A percentile compares a stretch with the other conserved stretches of the same genome.
These are phyloP conservation scores for Pleurotus tuber-regium DNA, from an alignment of 768 basidiomycete species.

Conservation along the genomic window DNA sequence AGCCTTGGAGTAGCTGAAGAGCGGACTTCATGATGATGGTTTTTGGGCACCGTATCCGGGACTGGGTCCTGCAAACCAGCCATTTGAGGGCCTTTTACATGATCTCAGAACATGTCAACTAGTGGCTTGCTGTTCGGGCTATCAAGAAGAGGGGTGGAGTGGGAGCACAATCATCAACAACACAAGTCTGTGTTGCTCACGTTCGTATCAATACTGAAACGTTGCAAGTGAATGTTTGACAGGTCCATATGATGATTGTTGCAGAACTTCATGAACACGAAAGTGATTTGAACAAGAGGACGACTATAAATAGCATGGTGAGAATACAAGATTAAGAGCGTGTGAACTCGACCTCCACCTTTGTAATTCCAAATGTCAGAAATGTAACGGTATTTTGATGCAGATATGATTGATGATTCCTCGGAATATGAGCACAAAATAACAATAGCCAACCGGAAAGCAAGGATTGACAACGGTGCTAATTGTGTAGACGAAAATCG, in stretches of 20 bases:
- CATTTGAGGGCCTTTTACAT: neutral
- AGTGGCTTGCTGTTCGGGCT: neutral
- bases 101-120: neutral
- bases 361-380: too few relatives aligned
- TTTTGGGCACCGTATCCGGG: too few relatives aligned
- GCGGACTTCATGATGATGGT: neutral
- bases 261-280: neutral
- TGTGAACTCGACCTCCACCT: too few relatives aligned
- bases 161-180: neutral
- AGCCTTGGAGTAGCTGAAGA: neutral
- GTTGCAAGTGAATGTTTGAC: neutral
- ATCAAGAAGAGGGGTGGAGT: neutral
- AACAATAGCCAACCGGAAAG: too few relatives aligned
- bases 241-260: neutral
- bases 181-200: neutral
- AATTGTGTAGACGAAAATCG: too few relatives aligned
- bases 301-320: too few relatives aligned
- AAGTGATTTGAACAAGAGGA: neutral
- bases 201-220: neutral
- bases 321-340: too few relatives aligned
- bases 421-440: too few relatives aligned
- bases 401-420: too few relatives aligned
- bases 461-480: too few relatives aligned
- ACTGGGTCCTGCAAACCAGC: too few relatives aligned
- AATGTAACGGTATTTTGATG: too few relatives aligned